Evolutionary conservation across 2,329 filamentous ascomycete genomes (phyloP).

Genomic region (Westerdykella aurantiaca): DNA sequence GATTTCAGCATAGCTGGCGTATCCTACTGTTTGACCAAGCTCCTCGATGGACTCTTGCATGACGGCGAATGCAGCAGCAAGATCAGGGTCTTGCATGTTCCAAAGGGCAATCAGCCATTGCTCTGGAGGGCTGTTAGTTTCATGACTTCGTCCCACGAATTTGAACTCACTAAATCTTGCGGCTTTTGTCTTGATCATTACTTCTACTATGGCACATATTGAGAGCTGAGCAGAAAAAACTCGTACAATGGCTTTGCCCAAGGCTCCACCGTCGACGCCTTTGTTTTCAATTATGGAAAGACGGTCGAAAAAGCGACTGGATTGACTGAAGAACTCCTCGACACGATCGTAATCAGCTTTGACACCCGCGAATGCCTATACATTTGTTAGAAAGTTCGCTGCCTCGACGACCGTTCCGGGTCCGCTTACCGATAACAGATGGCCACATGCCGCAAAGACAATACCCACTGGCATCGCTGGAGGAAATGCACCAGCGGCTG

Average conservation of each 20-base stretch:
- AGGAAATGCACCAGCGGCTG: constrained; percentile 15
- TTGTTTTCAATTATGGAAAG: constrained; percentile 32
- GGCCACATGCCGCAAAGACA: constrained; percentile 10
- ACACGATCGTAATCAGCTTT: constrained; percentile 39
- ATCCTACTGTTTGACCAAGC: constrained; percentile 7
- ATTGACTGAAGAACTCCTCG: constrained; percentile 37
- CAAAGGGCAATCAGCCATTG: constrained; percentile 11
- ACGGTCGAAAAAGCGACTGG: constrained; percentile 35
- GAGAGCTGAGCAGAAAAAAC: constrained; percentile 34
- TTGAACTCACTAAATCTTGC: constrained; percentile 26
- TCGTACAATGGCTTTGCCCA: constrained; percentile 34
- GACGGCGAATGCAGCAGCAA: constrained; percentile 6
- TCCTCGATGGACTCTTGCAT: constrained; percentile 12
- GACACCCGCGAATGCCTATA: constrained; percentile 27
- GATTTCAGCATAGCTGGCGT: constrained; percentile 6
- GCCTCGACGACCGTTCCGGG: too few species aligned
- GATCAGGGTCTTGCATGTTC: constrained; percentile 10
- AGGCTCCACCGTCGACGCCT: constrained; percentile 25
- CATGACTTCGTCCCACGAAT: constrained; percentile 5
- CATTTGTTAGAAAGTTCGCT: background rate
- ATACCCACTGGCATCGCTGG: constrained; percentile 14
- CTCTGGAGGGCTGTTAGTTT: constrained; percentile 7
- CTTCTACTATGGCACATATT: constrained; percentile 32
- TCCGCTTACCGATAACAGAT: constrained; percentile 3
- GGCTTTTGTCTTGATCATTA: constrained; percentile 11